phyloP scores from a whole-genome alignment of 2,329 filamentous ascomycete species.

The Cercospora zeae-maydis region DNA sequence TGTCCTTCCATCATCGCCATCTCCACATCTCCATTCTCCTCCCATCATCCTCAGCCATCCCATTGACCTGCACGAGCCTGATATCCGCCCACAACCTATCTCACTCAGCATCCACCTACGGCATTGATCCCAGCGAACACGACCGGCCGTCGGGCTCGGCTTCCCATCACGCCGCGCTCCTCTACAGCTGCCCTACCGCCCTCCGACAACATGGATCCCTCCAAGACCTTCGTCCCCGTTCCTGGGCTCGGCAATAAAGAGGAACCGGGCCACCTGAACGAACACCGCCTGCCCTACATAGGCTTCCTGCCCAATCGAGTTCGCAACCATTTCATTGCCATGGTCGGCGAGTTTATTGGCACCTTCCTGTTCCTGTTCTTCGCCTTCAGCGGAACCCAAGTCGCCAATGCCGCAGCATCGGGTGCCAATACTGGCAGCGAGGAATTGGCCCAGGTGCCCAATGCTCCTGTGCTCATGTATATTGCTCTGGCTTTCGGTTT shows the following conservation, averaged over 20 bases:
- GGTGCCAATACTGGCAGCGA: slow-evolving; percentile 6
- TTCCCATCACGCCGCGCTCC: background rate
- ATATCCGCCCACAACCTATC: background rate
- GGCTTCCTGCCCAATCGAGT: slow-evolving; percentile 45
- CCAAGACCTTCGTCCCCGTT: slow-evolving; percentile 33
- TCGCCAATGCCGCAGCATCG: slow-evolving; percentile 39
- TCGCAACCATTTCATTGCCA: slow-evolving; percentile 45
- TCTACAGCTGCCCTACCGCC: slow-evolving; percentile 9
- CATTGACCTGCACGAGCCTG: slow-evolving; percentile 7
- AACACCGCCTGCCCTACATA: slow-evolving; percentile 38
- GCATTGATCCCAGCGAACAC: slow-evolving; percentile 3
- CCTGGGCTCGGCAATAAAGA: slow-evolving; percentile 18
- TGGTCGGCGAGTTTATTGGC: slow-evolving; percentile 46
- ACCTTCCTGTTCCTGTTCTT: slow-evolving; percentile 46
- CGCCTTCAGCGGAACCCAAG: slow-evolving; percentile 39
- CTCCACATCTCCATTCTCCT: background rate
- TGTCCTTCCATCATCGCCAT: background rate
- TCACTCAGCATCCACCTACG: slow-evolving; percentile 5
- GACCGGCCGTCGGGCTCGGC: background rate
- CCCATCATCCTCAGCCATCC: background rate
- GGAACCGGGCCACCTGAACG: slow-evolving; percentile 26
- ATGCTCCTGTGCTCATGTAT: slow-evolving; percentile 38
- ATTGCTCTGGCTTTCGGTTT: slow-evolving; percentile 44
- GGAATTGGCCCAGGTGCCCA: slow-evolving; percentile 31
- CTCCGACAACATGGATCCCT: slow-evolving; percentile 39